Percentiles rank a stretch among this genome's conserved stretches.
Evolutionary conservation across 257 asterid genomes (phyloP).

Genomic region (Thymus mandschuricus): DNA sequence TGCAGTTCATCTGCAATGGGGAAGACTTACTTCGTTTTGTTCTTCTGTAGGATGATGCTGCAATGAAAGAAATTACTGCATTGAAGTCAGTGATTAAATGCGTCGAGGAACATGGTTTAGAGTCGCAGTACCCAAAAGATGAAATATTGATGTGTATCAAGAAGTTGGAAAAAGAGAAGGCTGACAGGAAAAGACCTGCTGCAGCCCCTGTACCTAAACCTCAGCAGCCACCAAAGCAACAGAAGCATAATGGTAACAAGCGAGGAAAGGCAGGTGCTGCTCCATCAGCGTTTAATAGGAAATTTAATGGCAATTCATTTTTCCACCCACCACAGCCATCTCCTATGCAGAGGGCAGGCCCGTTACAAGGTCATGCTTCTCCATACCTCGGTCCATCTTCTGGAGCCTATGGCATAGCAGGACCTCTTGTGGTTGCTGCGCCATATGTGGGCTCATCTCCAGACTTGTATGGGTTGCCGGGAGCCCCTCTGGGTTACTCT

Average conservation of each 20-base stretch:
- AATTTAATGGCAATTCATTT: constrained; percentile 24
- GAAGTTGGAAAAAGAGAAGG: constrained; percentile 55
- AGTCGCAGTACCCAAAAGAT: constrained; percentile 52
- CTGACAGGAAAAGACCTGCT: constrained; percentile 46
- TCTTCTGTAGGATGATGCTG: constrained; percentile 55
- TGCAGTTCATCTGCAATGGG: constrained; percentile 15
- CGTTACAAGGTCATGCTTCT: constrained; percentile 42
- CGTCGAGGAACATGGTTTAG: constrained; percentile 59
- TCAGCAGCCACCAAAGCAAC: constrained; percentile 42
- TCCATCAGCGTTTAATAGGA: constrained; percentile 40
- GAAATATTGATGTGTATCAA: constrained; percentile 47
- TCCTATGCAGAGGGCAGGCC: constrained; percentile 41
- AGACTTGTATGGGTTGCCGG: constrained; percentile 48
- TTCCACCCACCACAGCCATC: constrained; percentile 38
- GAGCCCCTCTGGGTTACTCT: constrained; percentile 41
- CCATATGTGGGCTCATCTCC: constrained; percentile 44
- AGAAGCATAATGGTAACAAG: constrained; percentile 42
- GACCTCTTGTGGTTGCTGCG: constrained; percentile 42
- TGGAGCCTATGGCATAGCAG: constrained; percentile 49
- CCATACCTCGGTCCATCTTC: constrained; percentile 49
- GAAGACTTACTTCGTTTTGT: constrained; percentile 26
- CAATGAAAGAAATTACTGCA: constrained; percentile 55
- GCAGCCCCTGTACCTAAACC: constrained; percentile 32
- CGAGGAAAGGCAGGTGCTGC: constrained; percentile 28
- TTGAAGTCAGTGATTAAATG: constrained; percentile 58